Evolutionary conservation across 2,329 filamentous ascomycete species (phyloP).

Genomic region (Akanthomyces lecanii): DNA sequence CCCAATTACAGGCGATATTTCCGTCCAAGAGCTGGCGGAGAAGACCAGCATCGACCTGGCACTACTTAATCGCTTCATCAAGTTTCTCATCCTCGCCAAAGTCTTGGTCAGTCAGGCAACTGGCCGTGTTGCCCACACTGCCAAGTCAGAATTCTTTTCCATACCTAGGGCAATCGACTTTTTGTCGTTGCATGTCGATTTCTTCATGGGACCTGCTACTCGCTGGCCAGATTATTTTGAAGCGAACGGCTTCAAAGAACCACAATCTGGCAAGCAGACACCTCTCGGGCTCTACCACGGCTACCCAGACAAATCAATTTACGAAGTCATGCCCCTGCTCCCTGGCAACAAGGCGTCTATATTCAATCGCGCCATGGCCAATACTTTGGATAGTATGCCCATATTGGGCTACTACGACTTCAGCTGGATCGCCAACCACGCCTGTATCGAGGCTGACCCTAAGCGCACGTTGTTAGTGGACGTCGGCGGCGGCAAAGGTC

Average conservation of each 20-base stretch:
- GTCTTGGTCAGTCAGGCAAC: background rate
- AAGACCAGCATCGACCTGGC: slow-evolving; percentile 25
- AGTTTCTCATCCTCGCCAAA: slow-evolving; percentile 17
- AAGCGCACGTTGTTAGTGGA: slow-evolving; percentile 28
- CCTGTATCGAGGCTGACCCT: background rate
- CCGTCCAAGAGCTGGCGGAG: slow-evolving; percentile 27
- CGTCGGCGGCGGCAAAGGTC: slow-evolving; percentile 32
- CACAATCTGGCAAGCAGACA: slow-evolving; percentile 24
- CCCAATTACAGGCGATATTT: slow-evolving; percentile 25
- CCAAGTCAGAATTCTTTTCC: background rate
- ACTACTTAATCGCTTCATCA: slow-evolving; percentile 22
- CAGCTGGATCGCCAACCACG: slow-evolving; percentile 24
- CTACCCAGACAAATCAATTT: slow-evolving; percentile 28
- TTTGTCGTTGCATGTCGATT: background rate
- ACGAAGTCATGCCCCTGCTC: slow-evolving; percentile 28
- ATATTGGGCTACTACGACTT: slow-evolving; percentile 29
- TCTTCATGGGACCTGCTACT: background rate
- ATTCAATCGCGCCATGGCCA: slow-evolving; percentile 29
- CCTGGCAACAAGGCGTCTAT: slow-evolving; percentile 22
- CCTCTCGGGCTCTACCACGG: slow-evolving; percentile 27
- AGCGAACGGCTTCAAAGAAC: slow-evolving; percentile 29
- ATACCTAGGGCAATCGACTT: background rate
- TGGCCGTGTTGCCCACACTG: background rate
- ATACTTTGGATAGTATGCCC: slow-evolving; percentile 23
- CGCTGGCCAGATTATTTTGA: slow-evolving; percentile 30